A percentile compares a stretch with the other conserved stretches of the same genome.
These are phyloP conservation scores for Cetraspora pellucida DNA, from an alignment of 192 early-diverging fungal species.

Conservation along the genomic window DNA sequence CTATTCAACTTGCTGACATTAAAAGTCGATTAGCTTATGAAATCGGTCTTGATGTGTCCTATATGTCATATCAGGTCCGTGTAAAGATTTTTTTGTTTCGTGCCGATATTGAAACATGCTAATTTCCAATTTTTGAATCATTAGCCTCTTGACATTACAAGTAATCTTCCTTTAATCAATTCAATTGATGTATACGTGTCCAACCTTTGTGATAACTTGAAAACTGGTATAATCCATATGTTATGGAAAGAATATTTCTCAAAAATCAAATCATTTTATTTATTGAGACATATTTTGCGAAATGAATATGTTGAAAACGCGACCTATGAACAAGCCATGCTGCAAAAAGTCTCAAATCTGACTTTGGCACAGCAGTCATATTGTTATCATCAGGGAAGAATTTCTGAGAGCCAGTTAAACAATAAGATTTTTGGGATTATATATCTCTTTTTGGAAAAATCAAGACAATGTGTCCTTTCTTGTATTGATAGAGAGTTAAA, in stretches of 20 bases:
- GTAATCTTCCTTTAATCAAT: slow-evolving; percentile 4
- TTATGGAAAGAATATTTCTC: slow-evolving; percentile 20
- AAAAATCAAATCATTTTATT: slow-evolving; percentile 26
- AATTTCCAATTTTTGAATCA: not conserved
- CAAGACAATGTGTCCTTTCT: not conserved
- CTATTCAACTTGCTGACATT: not conserved
- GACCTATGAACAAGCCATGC: slow-evolving; percentile 27
- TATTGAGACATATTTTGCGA: slow-evolving; percentile 36
- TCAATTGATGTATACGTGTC: not conserved
- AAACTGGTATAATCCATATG: not conserved
- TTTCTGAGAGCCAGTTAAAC: slow-evolving; percentile 47
- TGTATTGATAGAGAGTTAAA: too few relatives aligned
- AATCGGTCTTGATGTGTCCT: not conserved
- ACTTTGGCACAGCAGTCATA: slow-evolving; percentile 50
- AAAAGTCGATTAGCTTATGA: slow-evolving; percentile 9
- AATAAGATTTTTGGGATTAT: slow-evolving; percentile 49
- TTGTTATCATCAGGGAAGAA: slow-evolving; percentile 38
- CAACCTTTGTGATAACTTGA: not conserved
- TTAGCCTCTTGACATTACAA: slow-evolving; percentile 26
- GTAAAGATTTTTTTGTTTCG: not conserved
- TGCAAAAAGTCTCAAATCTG: slow-evolving; percentile 37
- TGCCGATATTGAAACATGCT: not conserved
- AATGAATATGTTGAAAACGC: slow-evolving; percentile 37
- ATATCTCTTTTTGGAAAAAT: slow-evolving; percentile 48
- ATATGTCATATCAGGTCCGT: slow-evolving; percentile 10